Evolutionary conservation across 2,329 filamentous ascomycete species (phyloP), one percentile per base, ranked within the genome.

Genomic region (Xylariaceae sp.): DNA sequence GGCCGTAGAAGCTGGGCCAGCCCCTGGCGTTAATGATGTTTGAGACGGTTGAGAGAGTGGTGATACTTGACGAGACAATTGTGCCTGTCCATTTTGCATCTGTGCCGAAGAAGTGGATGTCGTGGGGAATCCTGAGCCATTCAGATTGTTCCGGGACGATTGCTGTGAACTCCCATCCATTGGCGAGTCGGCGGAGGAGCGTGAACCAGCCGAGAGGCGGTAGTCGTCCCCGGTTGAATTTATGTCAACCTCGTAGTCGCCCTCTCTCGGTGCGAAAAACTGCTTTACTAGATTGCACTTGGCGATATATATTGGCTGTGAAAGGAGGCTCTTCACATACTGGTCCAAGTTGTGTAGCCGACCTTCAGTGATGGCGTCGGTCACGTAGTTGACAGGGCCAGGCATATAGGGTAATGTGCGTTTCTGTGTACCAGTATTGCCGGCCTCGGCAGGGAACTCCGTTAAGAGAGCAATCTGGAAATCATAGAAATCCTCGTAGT

Each of bases 401-500:
- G 94, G 94, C 94, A 99, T 99, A 71, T 95, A 97, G 1, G 94
- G 94, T 9, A 99, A 74, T 6, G 87, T 90, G 53, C 94, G 86
- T 67, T 87, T 86, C 67, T 91, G 85, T 48, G 80, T 80, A 44
- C 87, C 86, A 19, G 86, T 88, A 67, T 95, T 94, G 51, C 94
- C 94, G 39, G 94, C 92, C 72, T 97, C 94, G 37, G 88, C 85
- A 27, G 94, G 92, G 67, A 96, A 97, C 61, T 86, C 89, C 44
- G 91, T 92, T 47, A 99, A 82, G 6, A 99, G 84, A 34, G 91
- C 89, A 67, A 97, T 97, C 70, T 99, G 94, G 71, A 97, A 92
- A 71, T 97, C 94, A 73, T 97, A 99, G 69, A 99, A 99, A 74
- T 97, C 94, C 71, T 97, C 91, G 68, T 99, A 99, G 68, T 95